These are phyloP conservation scores for Aureobasidium zeae DNA, from an alignment of 2,329 filamentous ascomycete species.

Conservation along the genomic window DNA sequence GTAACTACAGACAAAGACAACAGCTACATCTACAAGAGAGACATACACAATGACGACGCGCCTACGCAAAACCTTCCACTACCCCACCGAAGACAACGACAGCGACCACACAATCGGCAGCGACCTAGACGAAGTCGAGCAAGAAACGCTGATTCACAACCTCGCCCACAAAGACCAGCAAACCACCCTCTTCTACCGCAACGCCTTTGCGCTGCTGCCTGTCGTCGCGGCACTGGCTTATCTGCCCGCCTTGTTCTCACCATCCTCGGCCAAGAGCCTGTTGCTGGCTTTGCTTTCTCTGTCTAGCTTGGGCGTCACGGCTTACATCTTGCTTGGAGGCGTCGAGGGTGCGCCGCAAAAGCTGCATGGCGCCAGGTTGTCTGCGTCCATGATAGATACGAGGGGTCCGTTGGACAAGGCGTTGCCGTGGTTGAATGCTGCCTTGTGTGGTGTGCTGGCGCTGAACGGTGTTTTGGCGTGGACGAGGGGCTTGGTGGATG, in stretches of 20 bases:
- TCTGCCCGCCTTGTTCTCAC: constrained; percentile 38
- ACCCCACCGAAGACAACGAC: constrained; percentile 53
- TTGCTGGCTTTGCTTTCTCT: constrained; percentile 49
- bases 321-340: constrained; percentile 50
- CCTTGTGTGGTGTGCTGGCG: constrained; percentile 46
- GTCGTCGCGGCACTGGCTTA: constrained; percentile 48
- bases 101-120: constrained; percentile 46
- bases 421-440: constrained; percentile 53
- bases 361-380: constrained; percentile 1
- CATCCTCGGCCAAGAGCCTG: constrained; percentile 29
- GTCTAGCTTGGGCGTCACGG: constrained; percentile 54
- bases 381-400: constrained; percentile 23
- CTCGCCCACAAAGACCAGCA: constrained; percentile 46
- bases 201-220: constrained; percentile 51
- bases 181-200: constrained; percentile 29
- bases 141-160: constrained; percentile 52
- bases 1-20: not conserved
- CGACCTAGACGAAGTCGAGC: constrained; percentile 68
- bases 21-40: not conserved
- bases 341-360: constrained; percentile 41
- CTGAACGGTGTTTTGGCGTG: constrained; percentile 36
- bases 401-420: constrained; percentile 47
- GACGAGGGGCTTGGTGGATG: constrained; percentile 24
- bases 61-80: constrained; percentile 68
- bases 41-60: constrained; percentile 45